Conservation (phyloP, 192 early-diverging fungal genomes). For the Mortierella claussenii region DNA sequence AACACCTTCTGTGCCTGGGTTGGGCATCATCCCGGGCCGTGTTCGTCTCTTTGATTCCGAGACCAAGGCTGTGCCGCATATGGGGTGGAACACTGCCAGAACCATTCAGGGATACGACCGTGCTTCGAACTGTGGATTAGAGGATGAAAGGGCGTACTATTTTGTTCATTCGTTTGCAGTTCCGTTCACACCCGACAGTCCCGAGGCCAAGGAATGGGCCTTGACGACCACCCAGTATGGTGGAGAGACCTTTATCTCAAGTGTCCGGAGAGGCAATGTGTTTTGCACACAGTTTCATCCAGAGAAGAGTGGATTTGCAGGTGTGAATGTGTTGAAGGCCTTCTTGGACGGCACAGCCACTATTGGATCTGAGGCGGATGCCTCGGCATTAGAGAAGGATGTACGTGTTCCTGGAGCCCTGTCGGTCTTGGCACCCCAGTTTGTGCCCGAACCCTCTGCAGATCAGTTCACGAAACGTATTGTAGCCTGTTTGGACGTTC, state of each 20-base stretch:
- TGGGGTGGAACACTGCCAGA: slow-evolving; percentile 93
- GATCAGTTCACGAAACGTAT: slow-evolving; percentile 88
- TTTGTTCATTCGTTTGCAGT: slow-evolving; percentile 98
- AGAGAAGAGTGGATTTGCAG: slow-evolving; percentile 95
- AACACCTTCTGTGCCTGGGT: slow-evolving; percentile 77
- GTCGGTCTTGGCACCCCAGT: slow-evolving; percentile 19
- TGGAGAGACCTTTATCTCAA: slow-evolving; percentile 85
- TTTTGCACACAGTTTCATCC: slow-evolving; percentile 99
- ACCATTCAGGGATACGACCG: slow-evolving; percentile 46
- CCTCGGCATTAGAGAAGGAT: slow-evolving; percentile 3
- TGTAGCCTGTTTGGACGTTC: slow-evolving; percentile 97
- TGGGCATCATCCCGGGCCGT: slow-evolving; percentile 84
- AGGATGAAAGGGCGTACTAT: slow-evolving; percentile 76
- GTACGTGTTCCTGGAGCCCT: slow-evolving; percentile 21
- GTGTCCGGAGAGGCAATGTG: slow-evolving; percentile 84
- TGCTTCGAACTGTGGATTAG: slow-evolving; percentile 27
- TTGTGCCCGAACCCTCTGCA: slow-evolving; percentile 18
- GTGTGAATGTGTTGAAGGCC: slow-evolving; percentile 80
- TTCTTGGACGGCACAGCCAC: slow-evolving; percentile 73
- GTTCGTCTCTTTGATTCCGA: slow-evolving; percentile 72
- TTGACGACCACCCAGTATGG: slow-evolving; percentile 90
- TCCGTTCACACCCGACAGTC: slow-evolving; percentile 59
- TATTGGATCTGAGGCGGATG: slow-evolving; percentile 20
- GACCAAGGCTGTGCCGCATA: slow-evolving; percentile 94
- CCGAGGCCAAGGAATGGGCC: slow-evolving; percentile 73